phyloP scores from a whole-genome alignment of 768 basidiomycete species.

The Inosperma sp. region DNA sequence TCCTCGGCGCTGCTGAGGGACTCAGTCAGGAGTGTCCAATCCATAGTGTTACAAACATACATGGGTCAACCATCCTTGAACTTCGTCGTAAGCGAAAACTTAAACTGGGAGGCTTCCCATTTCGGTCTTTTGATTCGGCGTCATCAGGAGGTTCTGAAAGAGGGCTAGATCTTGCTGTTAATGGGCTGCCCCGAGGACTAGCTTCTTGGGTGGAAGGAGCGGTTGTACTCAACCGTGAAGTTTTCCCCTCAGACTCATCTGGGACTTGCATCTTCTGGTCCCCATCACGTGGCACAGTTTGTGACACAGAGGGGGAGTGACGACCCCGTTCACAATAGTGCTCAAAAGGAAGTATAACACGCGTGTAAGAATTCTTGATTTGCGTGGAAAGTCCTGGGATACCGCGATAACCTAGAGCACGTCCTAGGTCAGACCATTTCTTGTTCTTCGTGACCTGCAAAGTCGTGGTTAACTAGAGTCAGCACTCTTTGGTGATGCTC shows the following conservation, averaged over 20 bases:
- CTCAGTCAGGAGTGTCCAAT: conserved; percentile 10
- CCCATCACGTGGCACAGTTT: conserved; percentile 41
- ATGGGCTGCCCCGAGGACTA: conserved; percentile 67
- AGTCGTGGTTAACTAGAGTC: conserved; percentile 10
- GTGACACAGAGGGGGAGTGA: conserved; percentile 52
- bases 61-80: conserved; percentile 49
- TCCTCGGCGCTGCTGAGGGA: conserved; percentile 32
- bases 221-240: conserved; percentile 38
- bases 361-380: conserved; percentile 84
- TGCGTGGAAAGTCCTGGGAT: conserved; percentile 80
- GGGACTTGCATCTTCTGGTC: conserved; percentile 51
- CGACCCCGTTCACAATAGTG: conserved; percentile 77
- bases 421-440: conserved; percentile 86
- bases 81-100: conserved; percentile 53
- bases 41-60: conserved; percentile 20
- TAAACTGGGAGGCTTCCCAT: conserved; percentile 37
- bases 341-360: conserved; percentile 95
- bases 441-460: conserved; percentile 74
- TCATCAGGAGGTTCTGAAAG: conserved; percentile 81
- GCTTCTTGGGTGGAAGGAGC: conserved; percentile 38
- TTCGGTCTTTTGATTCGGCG: conserved; percentile 54
- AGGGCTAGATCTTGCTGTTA: conserved; percentile 73
- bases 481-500: conserved; percentile 28
- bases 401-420: conserved; percentile 75
- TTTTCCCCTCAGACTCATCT: conserved; percentile 38